Conservation (phyloP, 345 rosid genomes). For the Euclidium syriacum region DNA sequence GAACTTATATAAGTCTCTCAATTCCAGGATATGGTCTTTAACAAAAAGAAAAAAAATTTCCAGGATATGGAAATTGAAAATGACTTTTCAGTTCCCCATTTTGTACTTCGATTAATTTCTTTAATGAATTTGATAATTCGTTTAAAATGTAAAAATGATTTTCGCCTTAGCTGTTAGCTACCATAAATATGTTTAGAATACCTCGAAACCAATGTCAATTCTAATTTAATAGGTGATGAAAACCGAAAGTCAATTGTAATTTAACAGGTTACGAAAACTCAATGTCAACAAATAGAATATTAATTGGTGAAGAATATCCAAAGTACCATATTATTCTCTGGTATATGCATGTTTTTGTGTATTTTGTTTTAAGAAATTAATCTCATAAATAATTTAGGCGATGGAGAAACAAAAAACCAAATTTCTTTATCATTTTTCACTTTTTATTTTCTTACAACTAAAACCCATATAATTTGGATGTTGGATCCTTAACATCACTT, state of each 20-base stretch:
- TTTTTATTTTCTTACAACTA: too few species aligned
- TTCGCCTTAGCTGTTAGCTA: neutral
- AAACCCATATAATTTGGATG: too few species aligned
- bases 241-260: conserved; percentile 18
- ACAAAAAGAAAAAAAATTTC: too few species aligned
- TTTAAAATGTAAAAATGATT: neutral
- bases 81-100: neutral
- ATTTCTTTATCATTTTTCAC: too few species aligned
- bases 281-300: conserved; percentile 9
- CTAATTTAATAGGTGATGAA: neutral
- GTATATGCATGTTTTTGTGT: conserved; percentile 1
- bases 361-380: conserved; percentile 1
- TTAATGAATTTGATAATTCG: neutral
- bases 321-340: neutral
- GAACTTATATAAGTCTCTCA: neutral
- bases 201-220: conserved; percentile 22
- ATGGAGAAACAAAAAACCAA: too few species aligned
- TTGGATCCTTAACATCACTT: too few species aligned
- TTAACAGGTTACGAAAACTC: neutral
- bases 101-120: neutral
- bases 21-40: too few species aligned
- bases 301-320: conserved; percentile 17
- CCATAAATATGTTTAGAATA: neutral
- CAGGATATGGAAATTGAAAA: conserved; percentile 7
- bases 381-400: neutral